Conservation (phyloP, 495 filamentous ascomycete genomes). For the Collariella sp. region DNA sequence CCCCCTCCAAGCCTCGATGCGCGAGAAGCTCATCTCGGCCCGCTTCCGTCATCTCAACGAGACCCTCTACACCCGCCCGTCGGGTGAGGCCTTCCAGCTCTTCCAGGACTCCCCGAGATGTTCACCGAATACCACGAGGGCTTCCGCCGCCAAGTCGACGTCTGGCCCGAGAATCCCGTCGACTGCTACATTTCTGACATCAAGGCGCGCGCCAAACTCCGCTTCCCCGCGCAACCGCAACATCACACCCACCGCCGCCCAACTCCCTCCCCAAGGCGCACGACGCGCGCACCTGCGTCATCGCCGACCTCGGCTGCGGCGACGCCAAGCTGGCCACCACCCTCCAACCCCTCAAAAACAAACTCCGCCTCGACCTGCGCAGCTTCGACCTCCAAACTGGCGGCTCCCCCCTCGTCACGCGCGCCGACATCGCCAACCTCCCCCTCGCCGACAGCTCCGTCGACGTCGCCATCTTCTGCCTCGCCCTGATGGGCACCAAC, state of each 20-base stretch:
- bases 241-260: slow-evolving; percentile 10
- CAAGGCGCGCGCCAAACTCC: slow-evolving; percentile 42
- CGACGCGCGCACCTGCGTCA: slow-evolving; percentile 52
- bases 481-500: slow-evolving; percentile 97
- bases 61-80: slow-evolving; percentile 87
- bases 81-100: slow-evolving; percentile 62
- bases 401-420: slow-evolving; percentile 61
- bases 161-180: slow-evolving; percentile 94
- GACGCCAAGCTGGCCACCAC: slow-evolving; percentile 58
- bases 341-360: slow-evolving; percentile 51
- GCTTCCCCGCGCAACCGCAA: slow-evolving; percentile 27
- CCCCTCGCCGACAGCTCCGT: slow-evolving; percentile 62
- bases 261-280: slow-evolving; percentile 28
- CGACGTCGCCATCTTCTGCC: slow-evolving; percentile 85
- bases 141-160: slow-evolving; percentile 86
- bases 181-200: slow-evolving; percentile 67
- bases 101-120: slow-evolving; percentile 79
- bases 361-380: slow-evolving; percentile 33
- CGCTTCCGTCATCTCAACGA: slow-evolving; percentile 97
- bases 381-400: slow-evolving; percentile 49
- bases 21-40: slow-evolving; percentile 80
- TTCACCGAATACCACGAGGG: slow-evolving; percentile 92
- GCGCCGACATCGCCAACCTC: slow-evolving; percentile 78
- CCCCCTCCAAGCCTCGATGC: slow-evolving; percentile 87
- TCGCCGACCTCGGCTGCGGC: slow-evolving; percentile 62